Percentiles rank a stretch among this genome's conserved stretches.
phyloP scores from a whole-genome alignment of 1,284 basidiomycete species.

The Fomes fomentarius region DNA sequence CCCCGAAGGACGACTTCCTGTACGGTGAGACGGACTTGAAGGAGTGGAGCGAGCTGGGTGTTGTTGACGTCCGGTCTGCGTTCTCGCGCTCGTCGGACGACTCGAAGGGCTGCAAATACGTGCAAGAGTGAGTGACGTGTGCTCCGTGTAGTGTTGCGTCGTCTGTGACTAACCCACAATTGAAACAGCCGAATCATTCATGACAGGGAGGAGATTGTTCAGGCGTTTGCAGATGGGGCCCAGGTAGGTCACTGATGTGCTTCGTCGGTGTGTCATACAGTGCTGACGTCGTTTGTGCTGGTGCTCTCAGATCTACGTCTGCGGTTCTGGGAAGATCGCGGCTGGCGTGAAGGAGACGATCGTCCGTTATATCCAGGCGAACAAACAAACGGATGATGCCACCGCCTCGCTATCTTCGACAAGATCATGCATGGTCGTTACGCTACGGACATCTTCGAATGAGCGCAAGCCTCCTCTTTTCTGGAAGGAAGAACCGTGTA shows the following conservation, averaged over 20 bases:
- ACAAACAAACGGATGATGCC: slow-evolving; percentile 25
- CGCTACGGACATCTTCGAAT: slow-evolving; percentile 47
- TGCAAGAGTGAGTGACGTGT: slow-evolving; percentile 45
- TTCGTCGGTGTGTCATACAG: neutral
- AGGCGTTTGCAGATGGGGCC: slow-evolving; percentile 41
- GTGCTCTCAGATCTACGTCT: slow-evolving; percentile 48
- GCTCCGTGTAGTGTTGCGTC: neutral
- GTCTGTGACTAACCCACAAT: neutral
- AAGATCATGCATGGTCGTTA: slow-evolving; percentile 38
- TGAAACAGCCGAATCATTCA: slow-evolving; percentile 47
- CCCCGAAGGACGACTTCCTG: slow-evolving; percentile 45
- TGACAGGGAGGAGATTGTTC: slow-evolving; percentile 40
- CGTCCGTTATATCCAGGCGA: slow-evolving; percentile 37
- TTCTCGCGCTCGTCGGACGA: slow-evolving; percentile 42
- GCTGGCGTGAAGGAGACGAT: slow-evolving; percentile 39
- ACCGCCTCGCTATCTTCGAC: slow-evolving; percentile 30
- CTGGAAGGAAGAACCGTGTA: too few relatives aligned
- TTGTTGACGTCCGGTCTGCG: slow-evolving; percentile 51
- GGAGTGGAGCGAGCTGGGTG: slow-evolving; percentile 45
- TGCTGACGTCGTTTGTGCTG: neutral
- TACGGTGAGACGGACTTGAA: slow-evolving; percentile 45
- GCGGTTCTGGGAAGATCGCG: slow-evolving; percentile 43
- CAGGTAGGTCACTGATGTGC: slow-evolving; percentile 41
- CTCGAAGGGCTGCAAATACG: slow-evolving; percentile 47
- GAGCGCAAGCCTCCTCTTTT: too few relatives aligned